Conservation (phyloP, 331 rosid species). For the Quercus phellos region DNA sequence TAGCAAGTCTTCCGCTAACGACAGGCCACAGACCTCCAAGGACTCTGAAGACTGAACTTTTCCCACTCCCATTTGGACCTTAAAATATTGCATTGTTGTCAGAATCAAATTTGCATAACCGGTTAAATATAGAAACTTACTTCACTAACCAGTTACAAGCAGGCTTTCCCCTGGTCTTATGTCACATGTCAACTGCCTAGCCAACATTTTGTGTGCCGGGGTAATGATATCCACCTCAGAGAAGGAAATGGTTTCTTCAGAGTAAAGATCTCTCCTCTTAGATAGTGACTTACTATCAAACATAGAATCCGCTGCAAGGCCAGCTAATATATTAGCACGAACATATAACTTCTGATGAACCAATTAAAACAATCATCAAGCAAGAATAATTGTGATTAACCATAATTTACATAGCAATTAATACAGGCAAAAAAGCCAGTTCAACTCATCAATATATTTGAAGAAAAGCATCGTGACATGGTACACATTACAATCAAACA, state of each 20-base stretch:
- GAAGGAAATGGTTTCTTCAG: conserved; percentile 64
- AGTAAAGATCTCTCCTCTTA: conserved; percentile 37
- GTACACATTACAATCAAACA: neutral
- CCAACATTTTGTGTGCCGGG: conserved; percentile 84
- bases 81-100: conserved; percentile 20
- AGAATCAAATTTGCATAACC: conserved; percentile 7
- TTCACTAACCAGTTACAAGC: conserved; percentile 86
- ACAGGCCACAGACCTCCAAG: conserved; percentile 96
- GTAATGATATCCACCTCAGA: conserved; percentile 77
- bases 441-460: neutral
- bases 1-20: conserved; percentile 62
- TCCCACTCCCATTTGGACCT: conserved; percentile 99
- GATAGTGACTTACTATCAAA: conserved; percentile 26
- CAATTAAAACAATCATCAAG: neutral
- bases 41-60: conserved; percentile 94
- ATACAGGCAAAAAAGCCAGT: neutral
- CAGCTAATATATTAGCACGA: conserved; percentile 19
- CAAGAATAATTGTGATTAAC: neutral
- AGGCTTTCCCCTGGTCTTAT: conserved; percentile 66
- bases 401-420: neutral
- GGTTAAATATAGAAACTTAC: neutral
- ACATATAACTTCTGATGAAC: neutral
- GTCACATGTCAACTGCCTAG: conserved; percentile 79
- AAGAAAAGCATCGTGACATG: neutral
- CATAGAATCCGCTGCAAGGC: conserved; percentile 36